Base-by-base conservation (phyloP, 202 grass and related monocot genomes). In the Panicum hallii region DNA sequence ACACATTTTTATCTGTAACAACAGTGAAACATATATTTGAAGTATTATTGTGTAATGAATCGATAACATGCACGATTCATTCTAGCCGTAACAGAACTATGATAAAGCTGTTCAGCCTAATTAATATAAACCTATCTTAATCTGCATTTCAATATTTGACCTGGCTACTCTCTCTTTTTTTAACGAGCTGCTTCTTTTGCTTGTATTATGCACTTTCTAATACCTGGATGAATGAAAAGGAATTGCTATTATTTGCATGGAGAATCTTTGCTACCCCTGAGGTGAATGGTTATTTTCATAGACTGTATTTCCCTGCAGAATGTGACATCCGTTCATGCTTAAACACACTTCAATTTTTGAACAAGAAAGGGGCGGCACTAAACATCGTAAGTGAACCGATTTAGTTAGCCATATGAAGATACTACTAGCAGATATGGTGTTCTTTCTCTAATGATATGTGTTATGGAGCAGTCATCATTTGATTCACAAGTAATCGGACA, bases 341-440 rank as follows among this genome's bases (percentile, higher is more conserved):
- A 83, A 95, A 98, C 87, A 98, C 96, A 46, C 96, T 98, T 83
- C 93, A 98, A 52, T 98, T 98, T 92, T 80, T 98, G 74, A 87
- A 94, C 90, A 98, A 98, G 88, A 98, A 95, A 84, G 81, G 70
- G 13, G 89, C 89, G 58, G 73, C 86, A 60, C 85, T 98, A 64
- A 95, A 90, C 79, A 89, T 95, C 60, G 96, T 98, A 89, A 95
- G 95, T 88, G 22, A 82, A 55, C 43, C 69, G 23, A 86, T 67
- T 61, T 47, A 89, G 58, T 68, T 89, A 75, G 22, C 42, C 46
- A 65, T 66, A n/a, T 80, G 84, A 40, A 22, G 8, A 52, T 81
- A 55, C 62, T 82, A 70, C 57, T 63, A 75, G 22, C 28, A 3
- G 47, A 81, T 69, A 34, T 72, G 67, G 34, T 82, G 22, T 81